Evolutionary conservation across 345 rosid genomes (phyloP).

Genomic region (Linum trigynum): DNA sequence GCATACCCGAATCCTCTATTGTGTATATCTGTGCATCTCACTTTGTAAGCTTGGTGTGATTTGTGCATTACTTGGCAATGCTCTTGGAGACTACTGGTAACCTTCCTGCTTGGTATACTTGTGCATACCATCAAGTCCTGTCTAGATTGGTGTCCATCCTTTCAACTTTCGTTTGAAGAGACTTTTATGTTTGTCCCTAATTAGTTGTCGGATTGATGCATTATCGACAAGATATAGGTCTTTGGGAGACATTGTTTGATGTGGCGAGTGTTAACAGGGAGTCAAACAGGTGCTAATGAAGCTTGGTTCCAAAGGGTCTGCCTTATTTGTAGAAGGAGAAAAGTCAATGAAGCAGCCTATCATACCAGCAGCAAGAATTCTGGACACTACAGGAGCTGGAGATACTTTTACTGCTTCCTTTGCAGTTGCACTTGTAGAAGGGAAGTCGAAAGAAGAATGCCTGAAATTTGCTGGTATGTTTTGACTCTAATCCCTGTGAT

Average conservation of each 20-base stretch:
- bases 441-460: constrained; percentile 61
- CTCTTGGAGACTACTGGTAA: neutral
- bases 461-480: constrained; percentile 78
- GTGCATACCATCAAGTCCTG: neutral
- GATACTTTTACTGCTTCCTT: constrained; percentile 95
- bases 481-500: neutral
- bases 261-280: constrained; percentile 42
- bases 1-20: neutral
- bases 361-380: constrained; percentile 53
- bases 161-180: neutral
- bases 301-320: constrained; percentile 87
- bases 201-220: neutral
- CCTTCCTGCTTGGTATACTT: no score
- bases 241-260: neutral
- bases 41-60: no score
- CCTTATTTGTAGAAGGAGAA: constrained; percentile 62
- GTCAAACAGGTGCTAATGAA: constrained; percentile 76
- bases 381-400: constrained; percentile 97
- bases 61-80: no score
- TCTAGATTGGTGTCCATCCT: neutral
- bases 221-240: neutral
- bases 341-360: constrained; percentile 62
- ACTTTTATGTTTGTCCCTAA: neutral
- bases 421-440: constrained; percentile 89
- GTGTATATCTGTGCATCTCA: no score